Conservation (phyloP, 495 filamentous ascomycete genomes). For the Talaromyces ruber region DNA sequence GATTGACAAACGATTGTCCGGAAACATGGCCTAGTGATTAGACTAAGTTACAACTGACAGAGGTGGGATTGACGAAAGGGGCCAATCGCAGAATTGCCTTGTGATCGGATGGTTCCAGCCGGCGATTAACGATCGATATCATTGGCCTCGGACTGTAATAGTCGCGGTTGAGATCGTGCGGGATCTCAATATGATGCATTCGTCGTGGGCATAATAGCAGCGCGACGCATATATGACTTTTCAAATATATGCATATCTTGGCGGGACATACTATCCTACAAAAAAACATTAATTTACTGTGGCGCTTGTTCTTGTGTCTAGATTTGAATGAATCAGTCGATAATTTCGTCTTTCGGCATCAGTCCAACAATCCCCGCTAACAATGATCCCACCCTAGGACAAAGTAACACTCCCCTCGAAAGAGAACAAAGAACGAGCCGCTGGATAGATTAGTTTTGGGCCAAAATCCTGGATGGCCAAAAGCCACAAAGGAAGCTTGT, state of each 20-base stretch:
- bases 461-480: background rate
- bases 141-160: background rate
- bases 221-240: background rate
- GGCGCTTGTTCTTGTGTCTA: background rate
- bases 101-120: background rate
- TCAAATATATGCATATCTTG: background rate
- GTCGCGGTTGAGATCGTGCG: constrained; percentile 5
- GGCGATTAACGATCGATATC: constrained; percentile 4
- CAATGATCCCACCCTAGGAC: background rate
- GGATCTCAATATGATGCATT: background rate
- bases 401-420: background rate
- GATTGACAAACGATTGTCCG: background rate
- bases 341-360: background rate
- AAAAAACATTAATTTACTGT: background rate
- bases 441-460: background rate
- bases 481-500: constrained; percentile 3
- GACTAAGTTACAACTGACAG: background rate
- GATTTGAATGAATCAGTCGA: background rate
- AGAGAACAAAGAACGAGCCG: background rate
- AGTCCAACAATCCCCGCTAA: background rate
- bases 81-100: background rate
- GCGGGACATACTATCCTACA: background rate
- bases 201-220: background rate
- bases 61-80: background rate
- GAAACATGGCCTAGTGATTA: background rate